phyloP scores from a whole-genome alignment of 257 asterid species.

The Solanum pennellii region DNA sequence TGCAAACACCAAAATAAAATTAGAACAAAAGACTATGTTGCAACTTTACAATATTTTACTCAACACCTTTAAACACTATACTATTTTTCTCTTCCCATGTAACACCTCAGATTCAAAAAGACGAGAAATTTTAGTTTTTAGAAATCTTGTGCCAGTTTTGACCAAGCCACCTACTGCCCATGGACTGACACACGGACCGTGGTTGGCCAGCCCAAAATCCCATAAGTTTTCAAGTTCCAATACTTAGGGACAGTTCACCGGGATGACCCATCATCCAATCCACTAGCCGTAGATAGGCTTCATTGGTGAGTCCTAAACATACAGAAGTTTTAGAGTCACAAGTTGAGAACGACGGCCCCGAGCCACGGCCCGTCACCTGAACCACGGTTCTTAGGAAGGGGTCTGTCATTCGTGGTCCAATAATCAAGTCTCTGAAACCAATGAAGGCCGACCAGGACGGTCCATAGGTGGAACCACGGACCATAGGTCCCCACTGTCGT shows the following conservation, averaged over 20 bases:
- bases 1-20: background rate
- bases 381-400: background rate
- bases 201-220: background rate
- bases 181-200: background rate
- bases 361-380: background rate
- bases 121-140: background rate
- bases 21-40: background rate
- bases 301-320: background rate
- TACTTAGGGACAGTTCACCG: background rate
- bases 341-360: background rate
- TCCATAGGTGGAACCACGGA: background rate
- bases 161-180: background rate
- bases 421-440: background rate
- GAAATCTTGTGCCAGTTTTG: background rate
- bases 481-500: background rate
- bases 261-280: background rate
- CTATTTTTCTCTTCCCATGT: background rate
- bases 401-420: background rate
- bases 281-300: background rate
- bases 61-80: background rate
- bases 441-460: background rate
- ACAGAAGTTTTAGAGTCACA: background rate
- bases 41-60: background rate
- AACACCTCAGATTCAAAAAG: background rate
- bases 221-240: background rate